A percentile compares a stretch with the other conserved stretches of the same genome.
Conservation (phyloP, 768 basidiomycete genomes). For the Rhodotorula diobovata region DNA sequence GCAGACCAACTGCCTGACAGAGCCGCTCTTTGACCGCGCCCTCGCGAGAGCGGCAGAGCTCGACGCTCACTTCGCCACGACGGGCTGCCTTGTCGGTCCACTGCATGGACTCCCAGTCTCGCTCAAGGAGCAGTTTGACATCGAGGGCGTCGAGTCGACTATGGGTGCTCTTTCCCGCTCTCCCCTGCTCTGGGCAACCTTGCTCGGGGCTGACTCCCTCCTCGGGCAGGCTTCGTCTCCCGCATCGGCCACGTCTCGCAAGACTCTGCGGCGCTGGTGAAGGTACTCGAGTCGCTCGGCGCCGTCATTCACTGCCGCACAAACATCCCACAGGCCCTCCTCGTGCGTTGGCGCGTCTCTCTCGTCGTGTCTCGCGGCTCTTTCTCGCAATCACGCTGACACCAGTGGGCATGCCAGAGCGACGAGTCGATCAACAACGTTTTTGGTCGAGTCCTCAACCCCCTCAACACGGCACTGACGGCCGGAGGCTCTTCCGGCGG, state of each 20-base stretch:
- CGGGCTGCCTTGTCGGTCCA: slow-evolving; percentile 55
- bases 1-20: slow-evolving; percentile 57
- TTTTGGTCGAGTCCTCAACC: too few species aligned
- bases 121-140: slow-evolving; percentile 47
- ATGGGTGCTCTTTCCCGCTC: too few species aligned
- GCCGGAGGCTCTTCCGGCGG: slow-evolving; percentile 80
- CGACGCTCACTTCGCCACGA: slow-evolving; percentile 60
- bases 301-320: slow-evolving; percentile 37
- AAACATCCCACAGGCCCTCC: slow-evolving; percentile 40
- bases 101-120: slow-evolving; percentile 49
- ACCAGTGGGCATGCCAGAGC: too few species aligned
- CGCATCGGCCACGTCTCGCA: slow-evolving; percentile 31
- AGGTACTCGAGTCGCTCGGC: slow-evolving; percentile 25
- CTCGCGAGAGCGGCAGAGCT: slow-evolving; percentile 61
- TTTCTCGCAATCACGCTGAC: too few species aligned
- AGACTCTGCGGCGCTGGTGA: slow-evolving; percentile 8
- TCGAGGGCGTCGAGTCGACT: slow-evolving; percentile 39
- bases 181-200: neutral
- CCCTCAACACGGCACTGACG: slow-evolving; percentile 52
- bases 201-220: neutral
- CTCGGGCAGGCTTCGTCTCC: slow-evolving; percentile 30
- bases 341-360: slow-evolving; percentile 8
- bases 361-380: too few species aligned
- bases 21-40: slow-evolving; percentile 70
- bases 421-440: too few species aligned